Evolutionary conservation across 176 grass and related monocot species (phyloP), one percentile per base, ranked within the genome.

Genomic region (Lolium perenne): DNA sequence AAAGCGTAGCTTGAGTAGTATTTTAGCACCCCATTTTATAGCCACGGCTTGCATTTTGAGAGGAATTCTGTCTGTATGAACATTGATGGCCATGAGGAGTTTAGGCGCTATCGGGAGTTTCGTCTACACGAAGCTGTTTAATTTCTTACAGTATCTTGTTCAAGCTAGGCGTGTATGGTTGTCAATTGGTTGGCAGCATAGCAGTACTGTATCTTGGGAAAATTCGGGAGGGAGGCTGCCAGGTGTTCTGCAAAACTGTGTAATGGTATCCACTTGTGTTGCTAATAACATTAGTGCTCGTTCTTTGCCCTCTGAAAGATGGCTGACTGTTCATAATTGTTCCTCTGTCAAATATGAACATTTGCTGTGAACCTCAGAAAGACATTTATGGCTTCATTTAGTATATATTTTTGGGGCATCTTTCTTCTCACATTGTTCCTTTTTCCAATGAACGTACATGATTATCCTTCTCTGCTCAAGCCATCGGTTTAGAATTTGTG

Each of bases 211-310:
- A 46, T 46, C 62, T 79, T n/a, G 3, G 22, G 51, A 35, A 35
- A 29, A 26, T 5, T 58, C 69, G 48, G 64, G 84, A 60, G 84
- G 16, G 76, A 7, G 22, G 38, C 15, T 15, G 21, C 5, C 51
- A 32, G 75, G 38, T 71, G 63, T 10, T 86, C 74, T 79, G 21
- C 84, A 86, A 17, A 59, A 69, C 38, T 79, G 23, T 10, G 76
- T 86, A 86, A 79, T 85, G 22, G 49, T n/a, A 49, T 84, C 59
- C 59, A 53, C 26, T 41, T 76, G 20, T 56, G 32, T 35, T 78
- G 17, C 69, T 58, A 2, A 46, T 16, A 43, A 3, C 75, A 57
- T 46, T 68, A 70, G n/a, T 86, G 54, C n/a, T 69, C 5, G 16
- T 45, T 77, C 13, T 45, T n/a, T 69, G 8, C 35, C 74, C 35